Evolutionary conservation across 1,284 basidiomycete species (phyloP).

Genomic region (Ceratobasidium sp.): DNA sequence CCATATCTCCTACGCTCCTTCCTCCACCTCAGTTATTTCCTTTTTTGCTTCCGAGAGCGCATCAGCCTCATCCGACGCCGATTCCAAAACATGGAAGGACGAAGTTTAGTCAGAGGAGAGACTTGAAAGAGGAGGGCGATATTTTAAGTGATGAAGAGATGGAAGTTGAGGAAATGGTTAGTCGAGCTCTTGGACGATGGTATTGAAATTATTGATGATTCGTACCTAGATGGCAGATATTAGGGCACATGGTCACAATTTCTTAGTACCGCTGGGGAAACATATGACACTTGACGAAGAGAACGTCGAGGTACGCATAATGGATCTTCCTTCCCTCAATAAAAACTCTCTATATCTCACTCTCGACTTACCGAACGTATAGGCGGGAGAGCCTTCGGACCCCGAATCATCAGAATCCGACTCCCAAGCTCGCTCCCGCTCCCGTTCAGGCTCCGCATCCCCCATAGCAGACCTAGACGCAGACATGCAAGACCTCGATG

Average conservation of each 20-base stretch:
- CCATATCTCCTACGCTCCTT: constrained; percentile 69
- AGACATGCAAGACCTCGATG: constrained; percentile 46
- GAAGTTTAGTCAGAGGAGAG: constrained; percentile 69
- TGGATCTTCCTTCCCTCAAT: too few species aligned
- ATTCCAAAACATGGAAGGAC: constrained; percentile 58
- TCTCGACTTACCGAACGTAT: too few species aligned
- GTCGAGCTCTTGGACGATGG: constrained; percentile 30
- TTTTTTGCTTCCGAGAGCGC: constrained; percentile 72
- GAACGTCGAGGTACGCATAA: constrained; percentile 78
- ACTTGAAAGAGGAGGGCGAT: constrained; percentile 83
- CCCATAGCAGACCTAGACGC: constrained; percentile 48
- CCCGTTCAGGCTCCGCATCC: constrained; percentile 58
- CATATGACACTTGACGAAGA: constrained; percentile 81
- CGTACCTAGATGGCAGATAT: constrained; percentile 28
- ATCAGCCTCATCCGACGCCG: constrained; percentile 75
- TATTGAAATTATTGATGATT: neutral
- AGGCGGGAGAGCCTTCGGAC: too few species aligned
- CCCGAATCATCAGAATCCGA: too few species aligned
- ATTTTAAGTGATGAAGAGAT: constrained; percentile 88
- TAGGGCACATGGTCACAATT: constrained; percentile 65
- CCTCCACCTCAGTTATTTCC: constrained; percentile 73
- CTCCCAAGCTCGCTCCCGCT: constrained; percentile 27
- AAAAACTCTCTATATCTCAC: too few species aligned
- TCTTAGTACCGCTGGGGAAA: constrained; percentile 79
- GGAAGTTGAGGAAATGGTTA: constrained; percentile 78